A percentile compares a stretch with the other conserved stretches of the same genome.
phyloP scores from a whole-genome alignment of 2,329 filamentous ascomycete genomes.

The Claviceps arundinis region DNA sequence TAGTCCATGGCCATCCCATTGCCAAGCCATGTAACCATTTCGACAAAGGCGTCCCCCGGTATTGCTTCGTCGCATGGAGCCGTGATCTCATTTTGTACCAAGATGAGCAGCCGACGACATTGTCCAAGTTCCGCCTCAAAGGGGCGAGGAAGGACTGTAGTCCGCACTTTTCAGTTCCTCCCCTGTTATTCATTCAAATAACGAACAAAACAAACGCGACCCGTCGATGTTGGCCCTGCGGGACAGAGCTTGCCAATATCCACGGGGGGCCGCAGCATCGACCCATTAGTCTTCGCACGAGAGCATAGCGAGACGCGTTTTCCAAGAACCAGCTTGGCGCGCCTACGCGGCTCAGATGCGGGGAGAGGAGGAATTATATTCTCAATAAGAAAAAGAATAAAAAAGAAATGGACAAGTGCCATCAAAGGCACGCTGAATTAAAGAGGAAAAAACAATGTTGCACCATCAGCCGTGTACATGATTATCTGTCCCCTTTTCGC shows the following conservation, averaged over 20 bases:
- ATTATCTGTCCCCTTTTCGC: slow-evolving; percentile 6
- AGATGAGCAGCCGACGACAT: slow-evolving; percentile 13
- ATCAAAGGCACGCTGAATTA: slow-evolving; percentile 5
- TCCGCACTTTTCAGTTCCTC: not conserved
- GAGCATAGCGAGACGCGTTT: slow-evolving; percentile 9
- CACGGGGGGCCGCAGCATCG: slow-evolving; percentile 39
- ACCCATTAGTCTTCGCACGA: slow-evolving; percentile 29
- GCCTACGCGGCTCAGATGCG: slow-evolving; percentile 15
- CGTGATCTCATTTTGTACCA: too few species aligned
- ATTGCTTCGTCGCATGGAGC: slow-evolving; percentile 8
- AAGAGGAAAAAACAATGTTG: slow-evolving; percentile 3
- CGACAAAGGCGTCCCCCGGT: slow-evolving; percentile 9
- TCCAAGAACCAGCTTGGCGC: slow-evolving; percentile 31
- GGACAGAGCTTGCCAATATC: slow-evolving; percentile 8
- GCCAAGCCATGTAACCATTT: slow-evolving; percentile 17
- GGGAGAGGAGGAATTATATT: slow-evolving; percentile 9
- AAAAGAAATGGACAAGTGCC: not conserved
- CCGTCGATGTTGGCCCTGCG: slow-evolving; percentile 13
- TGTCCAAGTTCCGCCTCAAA: slow-evolving; percentile 5
- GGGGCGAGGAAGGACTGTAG: slow-evolving; percentile 1
- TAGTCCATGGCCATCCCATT: slow-evolving; percentile 18
- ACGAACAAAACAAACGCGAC: slow-evolving; percentile 19
- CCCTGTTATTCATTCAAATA: slow-evolving; percentile 13
- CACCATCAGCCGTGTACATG: not conserved
- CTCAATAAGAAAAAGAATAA: slow-evolving; percentile 8